Percentiles rank a stretch among this genome's conserved stretches.
Conservation (phyloP, 345 rosid genomes). For the Pelargonium nanum region DNA sequence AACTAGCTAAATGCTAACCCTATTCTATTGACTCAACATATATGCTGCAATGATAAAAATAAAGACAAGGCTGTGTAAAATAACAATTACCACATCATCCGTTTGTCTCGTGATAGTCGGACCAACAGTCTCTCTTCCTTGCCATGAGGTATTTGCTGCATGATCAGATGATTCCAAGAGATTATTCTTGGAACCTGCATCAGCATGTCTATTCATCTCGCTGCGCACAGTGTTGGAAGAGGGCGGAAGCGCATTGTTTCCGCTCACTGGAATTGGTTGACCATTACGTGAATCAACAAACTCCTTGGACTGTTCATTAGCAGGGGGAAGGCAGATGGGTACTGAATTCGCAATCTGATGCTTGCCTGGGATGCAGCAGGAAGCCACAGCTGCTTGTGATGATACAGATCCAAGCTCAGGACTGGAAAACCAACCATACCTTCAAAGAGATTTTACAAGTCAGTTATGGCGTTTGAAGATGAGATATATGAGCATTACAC, state of each 20-base stretch:
- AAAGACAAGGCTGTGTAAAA: not conserved
- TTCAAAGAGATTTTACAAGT: constrained; percentile 26
- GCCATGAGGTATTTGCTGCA: constrained; percentile 19
- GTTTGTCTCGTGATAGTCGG: constrained; percentile 18
- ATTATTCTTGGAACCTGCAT: constrained; percentile 13
- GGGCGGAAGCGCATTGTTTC: constrained; percentile 17
- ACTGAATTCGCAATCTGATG: constrained; percentile 24
- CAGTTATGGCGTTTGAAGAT: constrained; percentile 9
- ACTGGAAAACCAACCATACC: constrained; percentile 92
- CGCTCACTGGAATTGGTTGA: constrained; percentile 22
- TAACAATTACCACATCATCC: constrained; percentile 30
- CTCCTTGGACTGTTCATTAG: constrained; percentile 23
- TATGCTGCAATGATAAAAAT: not conserved
- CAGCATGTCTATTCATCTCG: constrained; percentile 11
- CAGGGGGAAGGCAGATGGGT: constrained; percentile 21
- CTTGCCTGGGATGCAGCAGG: constrained; percentile 20
- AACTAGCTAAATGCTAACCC: no score
- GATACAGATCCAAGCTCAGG: constrained; percentile 25
- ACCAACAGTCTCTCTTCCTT: constrained; percentile 20
- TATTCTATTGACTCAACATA: no score
- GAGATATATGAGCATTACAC: constrained; percentile 8
- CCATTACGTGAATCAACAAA: constrained; percentile 20
- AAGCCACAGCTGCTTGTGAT: constrained; percentile 28
- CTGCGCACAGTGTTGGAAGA: constrained; percentile 10
- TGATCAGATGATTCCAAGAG: constrained; percentile 21